Percentiles rank a stretch among this genome's conserved stretches.
Conservation (phyloP, 768 basidiomycete genomes). For the Exidia glandulosa region DNA sequence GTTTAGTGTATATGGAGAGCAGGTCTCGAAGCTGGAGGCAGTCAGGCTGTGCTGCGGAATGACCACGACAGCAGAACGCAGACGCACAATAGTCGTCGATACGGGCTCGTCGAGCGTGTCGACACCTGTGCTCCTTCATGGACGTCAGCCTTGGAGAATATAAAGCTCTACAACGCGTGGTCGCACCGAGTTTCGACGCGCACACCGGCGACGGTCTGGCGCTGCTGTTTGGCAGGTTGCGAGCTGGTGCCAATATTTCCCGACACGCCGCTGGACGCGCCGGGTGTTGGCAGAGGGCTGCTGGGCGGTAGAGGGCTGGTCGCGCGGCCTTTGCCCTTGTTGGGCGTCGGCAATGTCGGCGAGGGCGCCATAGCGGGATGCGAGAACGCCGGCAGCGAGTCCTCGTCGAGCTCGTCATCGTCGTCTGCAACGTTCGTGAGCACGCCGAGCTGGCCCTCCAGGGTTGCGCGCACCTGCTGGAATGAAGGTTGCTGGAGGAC, state of each 20-base stretch:
- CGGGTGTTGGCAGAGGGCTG: constrained; percentile 11
- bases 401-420: constrained; percentile 77
- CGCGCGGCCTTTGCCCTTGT: constrained; percentile 67
- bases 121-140: constrained; percentile 56
- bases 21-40: constrained; percentile 70
- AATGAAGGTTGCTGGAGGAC: constrained; percentile 35
- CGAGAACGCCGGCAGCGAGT: constrained; percentile 68
- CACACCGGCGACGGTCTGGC: constrained; percentile 73
- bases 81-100: constrained; percentile 71
- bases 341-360: constrained; percentile 26
- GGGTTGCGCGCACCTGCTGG: constrained; percentile 48
- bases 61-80: constrained; percentile 1
- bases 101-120: constrained; percentile 93
- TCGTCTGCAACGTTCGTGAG: constrained; percentile 36
- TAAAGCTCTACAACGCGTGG: neutral
- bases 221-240: constrained; percentile 30
- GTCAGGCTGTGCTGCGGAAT: neutral
- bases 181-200: constrained; percentile 78
- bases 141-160: neutral
- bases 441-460: neutral
- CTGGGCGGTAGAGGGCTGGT: constrained; percentile 35
- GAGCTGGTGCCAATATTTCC: constrained; percentile 59
- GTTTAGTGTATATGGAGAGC: constrained; percentile 81
- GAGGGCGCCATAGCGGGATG: constrained; percentile 40
- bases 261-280: constrained; percentile 34